Percentiles rank a stretch among this genome's conserved stretches.
Evolutionary conservation across 169 alveolate genomes (phyloP).

Genomic region (Eimeria acervulina): DNA sequence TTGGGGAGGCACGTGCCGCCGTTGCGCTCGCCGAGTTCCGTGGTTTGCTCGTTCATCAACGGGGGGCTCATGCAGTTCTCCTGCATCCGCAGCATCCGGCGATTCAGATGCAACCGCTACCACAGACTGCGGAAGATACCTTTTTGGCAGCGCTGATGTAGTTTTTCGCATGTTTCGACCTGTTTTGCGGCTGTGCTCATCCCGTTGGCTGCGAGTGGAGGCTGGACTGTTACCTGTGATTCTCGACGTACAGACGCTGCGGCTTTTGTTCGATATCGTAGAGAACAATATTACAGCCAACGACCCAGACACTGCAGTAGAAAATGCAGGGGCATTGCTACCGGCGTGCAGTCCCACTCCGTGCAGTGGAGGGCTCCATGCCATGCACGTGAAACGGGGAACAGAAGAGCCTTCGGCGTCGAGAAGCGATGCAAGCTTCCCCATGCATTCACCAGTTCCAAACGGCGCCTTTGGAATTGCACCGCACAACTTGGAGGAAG

Average conservation of each 20-base stretch:
- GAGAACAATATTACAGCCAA: conserved; percentile 33
- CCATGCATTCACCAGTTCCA: neutral
- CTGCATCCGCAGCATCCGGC: neutral
- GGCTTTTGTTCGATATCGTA: conserved; percentile 50
- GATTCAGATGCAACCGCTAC: neutral
- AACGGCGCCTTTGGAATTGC: neutral
- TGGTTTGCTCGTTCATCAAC: neutral
- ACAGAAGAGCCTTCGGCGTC: neutral
- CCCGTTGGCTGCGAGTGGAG: conserved; percentile 76
- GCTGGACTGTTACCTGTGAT: conserved; percentile 36
- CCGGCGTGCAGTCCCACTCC: neutral
- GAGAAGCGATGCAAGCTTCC: neutral
- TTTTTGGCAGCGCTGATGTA: conserved; percentile 42
- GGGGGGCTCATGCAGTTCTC: neutral
- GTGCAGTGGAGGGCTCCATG: neutral
- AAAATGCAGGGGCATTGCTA: neutral
- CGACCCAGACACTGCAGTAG: conserved; percentile 5
- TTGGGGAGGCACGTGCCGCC: neutral
- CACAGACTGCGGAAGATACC: conserved; percentile 29
- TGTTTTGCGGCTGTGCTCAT: conserved; percentile 16
- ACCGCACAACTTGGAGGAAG: neutral
- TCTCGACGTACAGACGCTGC: conserved; percentile 54
- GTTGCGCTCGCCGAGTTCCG: conserved; percentile 4
- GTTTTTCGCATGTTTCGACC: conserved; percentile 62
- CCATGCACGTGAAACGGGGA: neutral